Conservation (phyloP, 2,329 filamentous ascomycete genomes). For the Arthrobotrys sphaeroides region DNA sequence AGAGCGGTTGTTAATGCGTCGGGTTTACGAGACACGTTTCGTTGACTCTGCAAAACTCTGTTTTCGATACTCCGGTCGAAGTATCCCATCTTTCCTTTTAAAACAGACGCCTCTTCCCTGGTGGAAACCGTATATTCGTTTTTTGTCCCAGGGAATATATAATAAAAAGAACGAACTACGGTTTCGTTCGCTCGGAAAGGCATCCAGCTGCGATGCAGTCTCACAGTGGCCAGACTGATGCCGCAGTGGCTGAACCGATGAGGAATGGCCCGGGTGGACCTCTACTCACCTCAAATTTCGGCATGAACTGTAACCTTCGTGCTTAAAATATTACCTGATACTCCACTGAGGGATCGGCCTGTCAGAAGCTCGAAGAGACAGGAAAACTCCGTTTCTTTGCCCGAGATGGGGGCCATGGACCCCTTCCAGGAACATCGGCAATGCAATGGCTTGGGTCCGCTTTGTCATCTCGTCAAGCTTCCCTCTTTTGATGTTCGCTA, state of each 20-base stretch:
- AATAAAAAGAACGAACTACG: conserved; percentile 22
- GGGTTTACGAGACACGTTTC: conserved; percentile 47
- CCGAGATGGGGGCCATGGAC: conserved; percentile 26
- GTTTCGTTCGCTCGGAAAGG: conserved; percentile 32
- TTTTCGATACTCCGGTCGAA: background rate
- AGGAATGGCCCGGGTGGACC: conserved; percentile 40
- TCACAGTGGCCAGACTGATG: conserved; percentile 42
- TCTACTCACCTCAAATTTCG: conserved; percentile 46
- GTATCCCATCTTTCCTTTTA: conserved; percentile 29
- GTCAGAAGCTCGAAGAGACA: conserved; percentile 49
- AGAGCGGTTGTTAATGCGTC: conserved; percentile 37
- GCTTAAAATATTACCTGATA: conserved; percentile 32
- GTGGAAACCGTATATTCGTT: conserved; percentile 5
- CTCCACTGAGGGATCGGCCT: conserved; percentile 33
- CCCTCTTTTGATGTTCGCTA: conserved; percentile 46
- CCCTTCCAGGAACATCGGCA: conserved; percentile 44
- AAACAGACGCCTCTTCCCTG: background rate
- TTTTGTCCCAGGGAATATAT: background rate
- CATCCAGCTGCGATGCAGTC: conserved; percentile 39
- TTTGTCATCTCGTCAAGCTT: conserved; percentile 53
- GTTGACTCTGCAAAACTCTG: too few species aligned
- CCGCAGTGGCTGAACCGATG: conserved; percentile 50
- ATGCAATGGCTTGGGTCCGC: conserved; percentile 23
- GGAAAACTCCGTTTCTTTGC: conserved; percentile 51
- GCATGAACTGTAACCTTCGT: conserved; percentile 32